Base-by-base conservation (phyloP, 2,329 filamentous ascomycete species). In the Alternaria hordeiaustralica region DNA sequence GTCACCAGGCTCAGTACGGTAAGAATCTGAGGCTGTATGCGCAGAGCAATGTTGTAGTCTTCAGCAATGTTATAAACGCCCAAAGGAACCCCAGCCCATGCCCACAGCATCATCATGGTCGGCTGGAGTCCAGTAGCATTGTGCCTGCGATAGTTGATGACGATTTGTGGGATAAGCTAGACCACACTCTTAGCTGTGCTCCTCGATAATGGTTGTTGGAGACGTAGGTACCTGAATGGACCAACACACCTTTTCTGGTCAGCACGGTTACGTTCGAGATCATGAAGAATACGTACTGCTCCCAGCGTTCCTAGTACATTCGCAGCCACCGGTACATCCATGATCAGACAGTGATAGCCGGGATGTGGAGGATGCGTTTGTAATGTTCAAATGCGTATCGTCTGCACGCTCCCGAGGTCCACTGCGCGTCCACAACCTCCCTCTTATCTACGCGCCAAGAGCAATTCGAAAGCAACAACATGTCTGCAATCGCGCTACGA, bases 51-150 rank as follows among this genome's bases (percentile, higher is more conserved):
- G 64, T 86, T 87, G 78, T 86, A 86, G 15, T 83, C 71, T 56
- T 83, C 81, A 1, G 85, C 84, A 36, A 87, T 87, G 66, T 87
- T 87, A 75, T 88, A 88, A 12, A 87, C 85, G 3, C 90, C 90
- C 0, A 92, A 81, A 0, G 89, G 89, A 0, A 92, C 87, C 0
- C 90, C 90, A 2, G 90, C 90, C 80, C 84, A 87, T 0, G 88
- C 88, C 85, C 90, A 92, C 3, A 91, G 82, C 75, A 92, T 85
- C 89, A 92, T 92, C 89, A 92, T 91, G 0, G 87, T 87, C 0
- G 87, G 85, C 54, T 91, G 89, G 0, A 92, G 82, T 0, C 89
- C 90, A 1, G 83, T 86, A 1, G 89, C 89, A 80, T 90, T 84
- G 74, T 91, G 89, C 1, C 89, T 83, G 5, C 86, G 84, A 70